These are phyloP conservation scores for Trametes cubensis DNA, from an alignment of 768 basidiomycete species.

Conservation along the genomic window DNA sequence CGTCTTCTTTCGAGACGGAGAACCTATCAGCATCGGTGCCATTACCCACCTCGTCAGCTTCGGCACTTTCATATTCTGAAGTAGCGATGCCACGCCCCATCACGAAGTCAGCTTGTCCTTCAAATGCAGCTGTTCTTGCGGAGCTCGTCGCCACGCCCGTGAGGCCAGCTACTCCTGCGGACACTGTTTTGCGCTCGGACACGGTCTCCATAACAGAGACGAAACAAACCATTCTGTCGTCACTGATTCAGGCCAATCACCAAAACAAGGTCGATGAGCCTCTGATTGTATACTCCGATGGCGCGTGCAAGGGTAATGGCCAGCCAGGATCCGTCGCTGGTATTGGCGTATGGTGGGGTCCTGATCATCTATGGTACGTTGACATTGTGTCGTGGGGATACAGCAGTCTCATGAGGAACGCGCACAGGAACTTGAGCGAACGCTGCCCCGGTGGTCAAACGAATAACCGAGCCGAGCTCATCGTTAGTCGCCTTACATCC, in stretches of 20 bases:
- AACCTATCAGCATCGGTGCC: too few species aligned
- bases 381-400: neutral
- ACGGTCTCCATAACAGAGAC: too few species aligned
- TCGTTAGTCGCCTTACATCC: conserved; percentile 50
- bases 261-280: conserved; percentile 16
- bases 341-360: conserved; percentile 88
- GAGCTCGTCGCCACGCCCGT: neutral
- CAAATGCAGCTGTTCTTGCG: neutral
- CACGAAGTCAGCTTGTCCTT: neutral
- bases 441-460: conserved; percentile 82
- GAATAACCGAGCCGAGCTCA: conserved; percentile 86
- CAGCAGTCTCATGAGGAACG: neutral
- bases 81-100: too few species aligned
- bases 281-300: conserved; percentile 77
- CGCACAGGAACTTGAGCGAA: conserved; percentile 75
- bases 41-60: too few species aligned
- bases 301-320: conserved; percentile 85
- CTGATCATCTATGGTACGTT: conserved; percentile 58
- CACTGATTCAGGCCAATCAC: neutral
- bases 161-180: neutral
- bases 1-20: too few species aligned
- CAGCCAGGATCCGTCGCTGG: conserved; percentile 67
- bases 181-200: too few species aligned
- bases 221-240: neutral
- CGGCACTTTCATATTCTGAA: too few species aligned